These are phyloP conservation scores for Heterobasidion parviporum DNA, from an alignment of 1,284 basidiomycete genomes.

Conservation along the genomic window DNA sequence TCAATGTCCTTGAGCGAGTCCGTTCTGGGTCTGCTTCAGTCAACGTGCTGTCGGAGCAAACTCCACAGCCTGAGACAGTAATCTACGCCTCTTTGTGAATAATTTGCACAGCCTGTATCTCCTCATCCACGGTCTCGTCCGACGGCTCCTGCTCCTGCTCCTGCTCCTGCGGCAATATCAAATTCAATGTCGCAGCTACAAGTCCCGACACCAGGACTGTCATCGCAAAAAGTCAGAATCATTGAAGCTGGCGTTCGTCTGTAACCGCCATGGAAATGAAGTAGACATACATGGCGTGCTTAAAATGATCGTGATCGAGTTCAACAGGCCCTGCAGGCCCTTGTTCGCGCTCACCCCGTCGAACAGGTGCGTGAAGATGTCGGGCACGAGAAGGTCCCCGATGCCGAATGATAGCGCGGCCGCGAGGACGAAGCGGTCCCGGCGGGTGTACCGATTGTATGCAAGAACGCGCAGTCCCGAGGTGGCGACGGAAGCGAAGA, in stretches of 20 bases:
- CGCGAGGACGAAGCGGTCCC: slow-evolving; percentile 72
- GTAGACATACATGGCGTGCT: slow-evolving; percentile 63
- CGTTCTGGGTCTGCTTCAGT: no score
- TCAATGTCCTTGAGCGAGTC: no score
- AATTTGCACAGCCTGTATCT: no score
- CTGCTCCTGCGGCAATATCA: slow-evolving; percentile 49
- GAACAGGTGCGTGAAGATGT: slow-evolving; percentile 61
- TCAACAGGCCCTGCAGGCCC: slow-evolving; percentile 64
- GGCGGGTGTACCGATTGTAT: slow-evolving; percentile 55
- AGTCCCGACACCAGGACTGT: slow-evolving; percentile 61
- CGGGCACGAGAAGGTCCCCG: slow-evolving; percentile 57
- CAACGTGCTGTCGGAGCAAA: no score
- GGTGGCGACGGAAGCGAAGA: slow-evolving; percentile 54
- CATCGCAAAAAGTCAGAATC: slow-evolving; percentile 4
- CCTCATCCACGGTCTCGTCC: slow-evolving; percentile 3
- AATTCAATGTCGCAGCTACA: slow-evolving; percentile 57
- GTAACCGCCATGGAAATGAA: slow-evolving; percentile 2
- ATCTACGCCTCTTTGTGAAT: no score
- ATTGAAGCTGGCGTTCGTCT: background rate
- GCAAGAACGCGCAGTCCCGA: slow-evolving; percentile 72
- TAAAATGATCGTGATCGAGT: slow-evolving; percentile 73
- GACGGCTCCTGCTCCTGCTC: slow-evolving; percentile 5
- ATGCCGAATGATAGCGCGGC: slow-evolving; percentile 69
- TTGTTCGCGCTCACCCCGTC: slow-evolving; percentile 36
- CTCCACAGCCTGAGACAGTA: no score